Conservation (phyloP, 2,329 filamentous ascomycete species). For the Aureobasidium sp. region DNA sequence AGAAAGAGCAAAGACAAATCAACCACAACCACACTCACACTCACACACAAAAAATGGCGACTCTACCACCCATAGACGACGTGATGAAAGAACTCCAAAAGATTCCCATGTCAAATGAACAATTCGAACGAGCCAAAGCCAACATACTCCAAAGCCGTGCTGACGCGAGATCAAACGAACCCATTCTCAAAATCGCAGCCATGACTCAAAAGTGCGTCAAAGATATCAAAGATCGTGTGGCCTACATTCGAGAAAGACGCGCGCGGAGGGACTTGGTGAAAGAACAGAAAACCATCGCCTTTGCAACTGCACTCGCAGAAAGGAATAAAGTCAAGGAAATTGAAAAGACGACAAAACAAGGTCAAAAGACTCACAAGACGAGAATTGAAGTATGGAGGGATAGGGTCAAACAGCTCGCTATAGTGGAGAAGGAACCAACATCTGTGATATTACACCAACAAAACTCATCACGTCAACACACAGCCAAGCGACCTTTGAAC, state of each 20-base stretch:
- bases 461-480: background rate
- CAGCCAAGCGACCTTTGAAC: background rate
- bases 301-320: background rate
- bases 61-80: background rate
- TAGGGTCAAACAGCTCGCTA: background rate
- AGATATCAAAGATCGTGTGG: background rate
- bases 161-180: background rate
- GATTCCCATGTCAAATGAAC: background rate
- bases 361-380: background rate
- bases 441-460: background rate
- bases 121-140: background rate
- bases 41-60: background rate
- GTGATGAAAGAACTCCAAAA: background rate
- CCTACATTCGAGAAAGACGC: conserved; percentile 11
- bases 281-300: background rate
- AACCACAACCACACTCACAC: too few species aligned
- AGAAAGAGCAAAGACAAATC: background rate
- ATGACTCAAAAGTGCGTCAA: background rate
- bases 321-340: background rate
- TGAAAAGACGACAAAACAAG: background rate
- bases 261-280: background rate
- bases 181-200: background rate
- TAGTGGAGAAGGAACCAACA: background rate
- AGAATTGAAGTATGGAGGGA: conserved; percentile 10
- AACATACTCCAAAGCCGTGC: background rate